A percentile compares a stretch with the other conserved stretches of the same genome.
These are phyloP conservation scores for Yarrowia sp. DNA, from an alignment of 805 yeast species.

Conservation along the genomic window DNA sequence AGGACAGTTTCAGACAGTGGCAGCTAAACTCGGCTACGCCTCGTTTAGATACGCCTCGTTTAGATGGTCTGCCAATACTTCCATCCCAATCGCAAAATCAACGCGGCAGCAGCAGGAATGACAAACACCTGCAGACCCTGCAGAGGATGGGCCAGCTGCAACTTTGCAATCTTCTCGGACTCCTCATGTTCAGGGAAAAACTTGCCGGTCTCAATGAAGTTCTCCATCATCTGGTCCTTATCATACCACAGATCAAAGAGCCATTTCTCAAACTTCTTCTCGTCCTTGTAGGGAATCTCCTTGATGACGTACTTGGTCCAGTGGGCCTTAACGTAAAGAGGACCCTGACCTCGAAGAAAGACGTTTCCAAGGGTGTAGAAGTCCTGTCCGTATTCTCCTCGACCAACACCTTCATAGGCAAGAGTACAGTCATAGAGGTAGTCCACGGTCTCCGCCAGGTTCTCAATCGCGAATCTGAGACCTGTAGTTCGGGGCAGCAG, in stretches of 20 bases:
- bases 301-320: slow-evolving; percentile 62
- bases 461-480: slow-evolving; percentile 66
- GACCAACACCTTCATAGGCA: slow-evolving; percentile 75
- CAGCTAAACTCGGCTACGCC: not conserved
- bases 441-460: slow-evolving; percentile 53
- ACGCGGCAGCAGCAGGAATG: slow-evolving; percentile 18
- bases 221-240: slow-evolving; percentile 74
- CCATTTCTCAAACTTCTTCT: slow-evolving; percentile 74
- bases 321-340: slow-evolving; percentile 68
- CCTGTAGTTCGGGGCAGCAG: slow-evolving; percentile 88
- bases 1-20: too few species aligned
- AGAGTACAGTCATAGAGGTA: slow-evolving; percentile 81
- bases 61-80: slow-evolving; percentile 6
- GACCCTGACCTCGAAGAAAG: slow-evolving; percentile 75
- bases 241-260: slow-evolving; percentile 72
- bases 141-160: slow-evolving; percentile 15
- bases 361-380: slow-evolving; percentile 68
- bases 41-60: not conserved
- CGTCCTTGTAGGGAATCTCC: slow-evolving; percentile 70
- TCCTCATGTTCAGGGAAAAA: slow-evolving; percentile 35
- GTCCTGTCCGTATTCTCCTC: slow-evolving; percentile 76
- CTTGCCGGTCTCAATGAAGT: slow-evolving; percentile 39
- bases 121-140: slow-evolving; percentile 32
- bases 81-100: slow-evolving; percentile 26
- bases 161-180: slow-evolving; percentile 24